These are phyloP conservation scores for Colletotrichum falcatum DNA, from an alignment of 2,329 filamentous ascomycete species.

Conservation along the genomic window DNA sequence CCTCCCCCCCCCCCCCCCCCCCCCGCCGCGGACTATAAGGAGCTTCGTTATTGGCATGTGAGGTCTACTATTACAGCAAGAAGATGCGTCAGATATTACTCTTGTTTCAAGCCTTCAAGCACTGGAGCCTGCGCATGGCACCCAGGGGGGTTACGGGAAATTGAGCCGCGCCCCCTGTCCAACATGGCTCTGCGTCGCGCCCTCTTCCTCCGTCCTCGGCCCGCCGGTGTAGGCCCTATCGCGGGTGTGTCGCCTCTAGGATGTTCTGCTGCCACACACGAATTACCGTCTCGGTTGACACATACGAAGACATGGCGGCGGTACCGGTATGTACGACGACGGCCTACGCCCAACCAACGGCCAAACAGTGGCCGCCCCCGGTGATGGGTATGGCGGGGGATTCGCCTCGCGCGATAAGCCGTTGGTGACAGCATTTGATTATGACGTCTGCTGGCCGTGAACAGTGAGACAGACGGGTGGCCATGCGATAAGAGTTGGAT, in stretches of 20 bases:
- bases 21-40: not conserved
- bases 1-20: no score
- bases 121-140: slow-evolving; percentile 13
- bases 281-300: slow-evolving; percentile 8
- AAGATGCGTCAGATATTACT: not conserved
- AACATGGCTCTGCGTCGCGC: not conserved
- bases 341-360: not conserved
- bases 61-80: not conserved
- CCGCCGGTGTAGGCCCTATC: slow-evolving; percentile 34
- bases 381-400: not conserved
- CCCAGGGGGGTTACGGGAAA: slow-evolving; percentile 8
- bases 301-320: no score
- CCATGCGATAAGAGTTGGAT: slow-evolving; percentile 19
- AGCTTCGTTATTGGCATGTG: not conserved
- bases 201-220: not conserved
- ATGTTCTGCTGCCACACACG: not conserved
- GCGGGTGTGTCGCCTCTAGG: not conserved
- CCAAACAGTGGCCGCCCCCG: not conserved
- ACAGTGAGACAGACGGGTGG: not conserved
- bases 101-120: slow-evolving; percentile 30
- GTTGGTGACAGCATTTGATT: not conserved
- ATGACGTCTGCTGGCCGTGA: slow-evolving; percentile 21
- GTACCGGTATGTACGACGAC: not conserved
- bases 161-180: slow-evolving; percentile 22
- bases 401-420: not conserved